These are phyloP conservation scores for Glaciozyma antarctica DNA, from an alignment of 768 basidiomycete genomes.

Conservation along the genomic window DNA sequence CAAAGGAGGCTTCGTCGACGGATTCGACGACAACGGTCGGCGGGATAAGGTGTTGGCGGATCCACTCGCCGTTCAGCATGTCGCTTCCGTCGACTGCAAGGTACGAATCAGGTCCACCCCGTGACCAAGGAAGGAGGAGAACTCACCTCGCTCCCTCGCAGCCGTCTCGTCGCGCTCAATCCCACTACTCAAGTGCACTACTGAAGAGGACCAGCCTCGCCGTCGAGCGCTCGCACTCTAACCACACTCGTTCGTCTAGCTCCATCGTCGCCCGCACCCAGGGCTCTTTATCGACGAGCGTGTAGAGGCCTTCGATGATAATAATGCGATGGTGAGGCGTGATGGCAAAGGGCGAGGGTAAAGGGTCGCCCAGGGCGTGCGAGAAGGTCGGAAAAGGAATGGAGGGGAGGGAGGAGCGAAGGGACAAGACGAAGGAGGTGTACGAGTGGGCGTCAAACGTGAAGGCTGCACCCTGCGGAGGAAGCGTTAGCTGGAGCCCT, in stretches of 20 bases:
- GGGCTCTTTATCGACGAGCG: conserved; percentile 59
- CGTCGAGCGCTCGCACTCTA: conserved; percentile 39
- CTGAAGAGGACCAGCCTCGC: no score
- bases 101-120: background rate
- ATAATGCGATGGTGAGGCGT: conserved; percentile 61
- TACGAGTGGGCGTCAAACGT: conserved; percentile 76
- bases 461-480: conserved; percentile 62
- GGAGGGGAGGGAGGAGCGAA: conserved; percentile 42
- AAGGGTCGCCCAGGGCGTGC: conserved; percentile 79
- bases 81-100: conserved; percentile 32
- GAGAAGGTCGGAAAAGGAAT: conserved; percentile 70
- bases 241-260: conserved; percentile 70
- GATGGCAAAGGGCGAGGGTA: conserved; percentile 52
- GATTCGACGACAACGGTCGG: conserved; percentile 23
- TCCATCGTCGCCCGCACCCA: conserved; percentile 59
- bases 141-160: conserved; percentile 27
- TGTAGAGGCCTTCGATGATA: conserved; percentile 83
- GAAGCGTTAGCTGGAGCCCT: background rate
- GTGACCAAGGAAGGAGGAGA: background rate
- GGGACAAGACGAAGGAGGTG: conserved; percentile 53
- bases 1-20: conserved; percentile 3
- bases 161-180: conserved; percentile 30
- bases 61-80: conserved; percentile 33
- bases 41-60: conserved; percentile 19
- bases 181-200: conserved; percentile 37